Evolutionary conservation across 768 basidiomycete species (phyloP).

Genomic region (Coprinopsis sp.): DNA sequence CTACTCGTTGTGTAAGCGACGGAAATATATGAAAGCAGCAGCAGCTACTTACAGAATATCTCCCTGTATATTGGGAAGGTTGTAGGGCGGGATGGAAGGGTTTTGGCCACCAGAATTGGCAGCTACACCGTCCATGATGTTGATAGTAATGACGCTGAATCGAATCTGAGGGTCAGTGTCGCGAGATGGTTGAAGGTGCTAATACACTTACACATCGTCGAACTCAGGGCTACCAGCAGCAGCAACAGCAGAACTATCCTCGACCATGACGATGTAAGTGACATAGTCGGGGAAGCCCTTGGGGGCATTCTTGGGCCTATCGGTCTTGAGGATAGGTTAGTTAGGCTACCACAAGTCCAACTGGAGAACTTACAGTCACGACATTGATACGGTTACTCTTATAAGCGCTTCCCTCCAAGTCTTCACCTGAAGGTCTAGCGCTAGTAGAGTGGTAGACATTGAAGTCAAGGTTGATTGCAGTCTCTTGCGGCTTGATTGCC

Average conservation of each 20-base stretch:
- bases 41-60: slow-evolving; percentile 13
- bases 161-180: not conserved
- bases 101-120: slow-evolving; percentile 1
- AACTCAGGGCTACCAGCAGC: slow-evolving; percentile 1
- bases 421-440: not conserved
- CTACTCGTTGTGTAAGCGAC: slow-evolving; percentile 1
- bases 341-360: not conserved
- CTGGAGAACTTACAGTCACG: slow-evolving; percentile 9
- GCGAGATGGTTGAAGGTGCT: not conserved
- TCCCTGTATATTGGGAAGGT: slow-evolving; percentile 14
- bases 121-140: slow-evolving; percentile 5
- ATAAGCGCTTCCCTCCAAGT: slow-evolving; percentile 8
- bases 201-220: slow-evolving; percentile 16
- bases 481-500: slow-evolving; percentile 7
- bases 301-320: slow-evolving; percentile 8
- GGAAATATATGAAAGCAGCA: not conserved
- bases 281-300: slow-evolving; percentile 15
- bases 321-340: not conserved
- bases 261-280: slow-evolving; percentile 8
- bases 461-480: slow-evolving; percentile 4
- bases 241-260: not conserved
- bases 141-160: slow-evolving; percentile 4
- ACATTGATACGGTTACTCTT: slow-evolving; percentile 11
- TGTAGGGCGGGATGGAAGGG: slow-evolving; percentile 1
- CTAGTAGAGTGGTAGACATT: slow-evolving; percentile 9